Percentiles rank a stretch among this genome's conserved stretches.
These are phyloP conservation scores for Patellifolia procumbens DNA, from an alignment of 179 eudicot genomes.

Conservation along the genomic window DNA sequence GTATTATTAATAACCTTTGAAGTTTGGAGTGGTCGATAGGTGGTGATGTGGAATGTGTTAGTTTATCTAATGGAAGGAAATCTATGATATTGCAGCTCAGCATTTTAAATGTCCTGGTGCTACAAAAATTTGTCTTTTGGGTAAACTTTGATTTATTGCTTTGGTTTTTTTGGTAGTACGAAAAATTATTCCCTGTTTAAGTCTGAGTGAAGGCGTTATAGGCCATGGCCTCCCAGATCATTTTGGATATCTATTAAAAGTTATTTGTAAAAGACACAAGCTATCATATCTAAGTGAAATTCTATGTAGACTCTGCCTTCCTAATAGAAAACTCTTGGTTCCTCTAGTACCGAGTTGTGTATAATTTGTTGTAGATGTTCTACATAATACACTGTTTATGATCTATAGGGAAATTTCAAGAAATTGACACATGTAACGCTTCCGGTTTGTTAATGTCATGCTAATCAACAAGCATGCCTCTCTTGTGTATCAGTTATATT, in stretches of 20 bases:
- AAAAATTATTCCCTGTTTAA: conserved; percentile 3
- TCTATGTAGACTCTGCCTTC: too few relatives aligned
- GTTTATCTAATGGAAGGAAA: conserved; percentile 14
- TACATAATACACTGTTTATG: conserved; percentile 2
- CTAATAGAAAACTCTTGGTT: too few relatives aligned
- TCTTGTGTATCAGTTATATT: neutral
- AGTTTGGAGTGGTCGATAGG: conserved; percentile 10
- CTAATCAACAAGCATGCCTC: neutral
- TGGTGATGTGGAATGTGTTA: neutral
- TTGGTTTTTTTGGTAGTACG: neutral
- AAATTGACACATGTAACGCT: neutral
- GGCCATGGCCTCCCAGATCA: too few relatives aligned
- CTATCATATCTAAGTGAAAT: too few relatives aligned
- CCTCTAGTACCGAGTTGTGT: too few relatives aligned
- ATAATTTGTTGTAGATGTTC: neutral
- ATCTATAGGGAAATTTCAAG: neutral
- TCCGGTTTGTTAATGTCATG: neutral
- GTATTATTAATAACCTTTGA: too few relatives aligned
- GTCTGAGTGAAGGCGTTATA: too few relatives aligned
- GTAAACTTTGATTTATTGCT: conserved; percentile 19
- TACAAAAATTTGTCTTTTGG: conserved; percentile 27
- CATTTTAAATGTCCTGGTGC: conserved; percentile 16
- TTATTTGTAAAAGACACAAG: too few relatives aligned
- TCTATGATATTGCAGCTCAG: conserved; percentile 24
- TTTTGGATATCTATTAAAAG: too few relatives aligned